Conservation (phyloP, 352 stramenopile species). For the Pythium dissotocum region DNA sequence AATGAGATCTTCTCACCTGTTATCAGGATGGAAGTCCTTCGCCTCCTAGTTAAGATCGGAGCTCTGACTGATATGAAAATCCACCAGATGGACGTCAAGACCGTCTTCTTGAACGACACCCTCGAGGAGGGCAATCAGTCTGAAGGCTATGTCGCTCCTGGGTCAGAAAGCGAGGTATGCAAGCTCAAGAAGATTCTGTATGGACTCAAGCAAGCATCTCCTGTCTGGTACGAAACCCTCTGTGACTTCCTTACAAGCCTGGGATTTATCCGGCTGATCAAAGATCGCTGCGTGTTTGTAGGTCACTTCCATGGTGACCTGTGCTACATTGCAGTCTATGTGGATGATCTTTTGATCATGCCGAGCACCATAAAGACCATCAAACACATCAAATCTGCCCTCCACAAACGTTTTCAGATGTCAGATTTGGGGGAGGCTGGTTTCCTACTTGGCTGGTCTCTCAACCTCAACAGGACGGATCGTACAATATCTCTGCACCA, state of each 20-base stretch:
- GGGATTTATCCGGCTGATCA: conserved; percentile 4
- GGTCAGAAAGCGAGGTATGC: conserved; percentile 23
- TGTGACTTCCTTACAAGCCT: background rate
- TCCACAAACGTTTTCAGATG: no score
- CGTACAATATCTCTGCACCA: no score
- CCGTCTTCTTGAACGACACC: conserved; percentile 22
- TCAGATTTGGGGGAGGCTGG: no score
- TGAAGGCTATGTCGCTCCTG: conserved; percentile 1
- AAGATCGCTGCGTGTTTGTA: conserved; percentile 8
- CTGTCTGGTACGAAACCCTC: conserved; percentile 4
- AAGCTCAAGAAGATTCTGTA: conserved; percentile 23
- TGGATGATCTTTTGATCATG: no score
- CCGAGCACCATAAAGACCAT: no score
- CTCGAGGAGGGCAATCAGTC: conserved; percentile 24
- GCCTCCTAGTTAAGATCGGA: background rate
- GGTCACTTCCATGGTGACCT: no score
- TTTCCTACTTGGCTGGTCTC: no score
- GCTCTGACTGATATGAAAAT: background rate
- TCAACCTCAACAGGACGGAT: no score
- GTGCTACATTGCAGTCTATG: no score
- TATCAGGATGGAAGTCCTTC: conserved; percentile 5
- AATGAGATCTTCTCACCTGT: conserved; percentile 15
- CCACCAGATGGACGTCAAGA: conserved; percentile 26
- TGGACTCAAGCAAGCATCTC: conserved; percentile 30
- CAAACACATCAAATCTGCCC: no score